Evolutionary conservation across 108 stramenopile genomes (phyloP), one percentile per base, ranked within the genome.

Genomic region (Aurantiochytrium sp.): DNA sequence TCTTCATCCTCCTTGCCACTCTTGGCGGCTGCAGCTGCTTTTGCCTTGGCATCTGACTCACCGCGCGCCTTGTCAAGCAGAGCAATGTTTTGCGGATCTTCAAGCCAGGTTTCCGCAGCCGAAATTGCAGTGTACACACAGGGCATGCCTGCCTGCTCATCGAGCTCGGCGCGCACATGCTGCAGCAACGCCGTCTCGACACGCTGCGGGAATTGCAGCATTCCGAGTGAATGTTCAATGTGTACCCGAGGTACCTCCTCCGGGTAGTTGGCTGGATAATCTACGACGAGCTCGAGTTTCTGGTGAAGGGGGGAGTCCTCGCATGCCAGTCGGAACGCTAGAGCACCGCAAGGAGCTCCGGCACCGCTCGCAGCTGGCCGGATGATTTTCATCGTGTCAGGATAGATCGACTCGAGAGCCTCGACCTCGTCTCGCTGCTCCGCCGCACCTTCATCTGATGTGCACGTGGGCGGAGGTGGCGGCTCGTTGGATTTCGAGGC

Each of bases 401-500:
- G 25, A 23, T 45, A 88, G 21, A 88, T 88, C 49, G 88, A 60
- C 60, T 45, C 88, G 25, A 88, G 44, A 10, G 88, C 88, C 51
- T 88, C 88, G 5, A 88, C 2, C 88, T 88, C 88, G 12, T 88
- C 88, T 4, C n/a, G 43, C 25, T 60, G 88, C 60, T 60, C 88
- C 60, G 5, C 60, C 5, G 88, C 88, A 5, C 44, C 8, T 4
- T 60, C 88, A 19, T 29, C 76, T 35, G 76, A 83, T 21, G 76
- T 45, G 28, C 76, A 83, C 45, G 49, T 28, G 12, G 28, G 8
- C 76, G 19, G 49, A 53, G 76, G 19, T 14, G 76, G 10, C 3
- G 12, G 49, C 76, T 83, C 76, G 0, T 12, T 45, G 25, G 76
- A 23, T 23, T 83, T 83, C 18, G 45, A 2, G 49, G 14, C 28